These are phyloP conservation scores for Tritrichomonas foetus DNA, from an alignment of 208 protist species.

Conservation along the genomic window DNA sequence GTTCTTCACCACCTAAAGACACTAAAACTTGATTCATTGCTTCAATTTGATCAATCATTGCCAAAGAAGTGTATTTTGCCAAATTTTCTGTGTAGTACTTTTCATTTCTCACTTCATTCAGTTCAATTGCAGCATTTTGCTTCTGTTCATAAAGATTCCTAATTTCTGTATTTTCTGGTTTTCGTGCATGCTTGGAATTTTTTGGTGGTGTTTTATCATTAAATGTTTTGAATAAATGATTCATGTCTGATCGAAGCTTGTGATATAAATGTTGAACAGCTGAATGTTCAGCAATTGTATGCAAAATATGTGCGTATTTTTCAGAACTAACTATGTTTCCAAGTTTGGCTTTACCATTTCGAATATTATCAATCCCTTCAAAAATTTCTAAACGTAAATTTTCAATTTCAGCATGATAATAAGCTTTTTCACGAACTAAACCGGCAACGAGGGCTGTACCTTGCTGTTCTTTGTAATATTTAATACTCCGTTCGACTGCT, in stretches of 20 bases:
- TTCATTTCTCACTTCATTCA: not conserved
- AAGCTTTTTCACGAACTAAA: not conserved
- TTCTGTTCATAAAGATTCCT: not conserved
- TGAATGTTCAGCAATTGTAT: not conserved
- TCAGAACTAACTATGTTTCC: not conserved
- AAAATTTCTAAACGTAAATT: not conserved
- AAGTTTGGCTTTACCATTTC: not conserved
- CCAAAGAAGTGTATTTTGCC: not conserved
- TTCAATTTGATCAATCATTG: not conserved
- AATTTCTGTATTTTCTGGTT: not conserved
- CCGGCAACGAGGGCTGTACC: not conserved
- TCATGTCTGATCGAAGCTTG: not conserved
- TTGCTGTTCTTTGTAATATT: not conserved
- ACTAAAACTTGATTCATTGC: not conserved
- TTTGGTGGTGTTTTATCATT: not conserved
- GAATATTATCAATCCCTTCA: not conserved
- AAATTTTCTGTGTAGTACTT: not conserved
- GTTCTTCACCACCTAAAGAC: not conserved
- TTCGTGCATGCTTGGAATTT: not conserved
- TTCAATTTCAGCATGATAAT: slow-evolving; percentile 24
- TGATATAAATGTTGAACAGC: not conserved
- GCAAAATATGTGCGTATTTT: not conserved
- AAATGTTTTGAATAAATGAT: not conserved
- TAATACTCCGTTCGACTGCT: not conserved
- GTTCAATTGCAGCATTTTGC: not conserved